phyloP scores from a whole-genome alignment of 345 rosid genomes.

The Toxicodendron radicans region DNA sequence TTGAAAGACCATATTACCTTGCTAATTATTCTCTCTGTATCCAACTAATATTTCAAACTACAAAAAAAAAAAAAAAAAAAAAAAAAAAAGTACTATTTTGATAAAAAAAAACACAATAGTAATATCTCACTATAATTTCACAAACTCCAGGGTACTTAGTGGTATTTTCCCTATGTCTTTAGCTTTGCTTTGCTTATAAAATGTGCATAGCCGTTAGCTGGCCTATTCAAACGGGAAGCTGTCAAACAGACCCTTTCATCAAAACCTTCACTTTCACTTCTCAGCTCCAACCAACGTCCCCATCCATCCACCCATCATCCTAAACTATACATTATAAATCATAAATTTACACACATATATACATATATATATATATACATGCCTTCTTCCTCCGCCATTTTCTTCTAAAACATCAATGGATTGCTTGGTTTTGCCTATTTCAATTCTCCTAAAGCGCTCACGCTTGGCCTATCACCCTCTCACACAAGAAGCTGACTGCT shows the following conservation, averaged over 20 bases:
- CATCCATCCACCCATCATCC: no score
- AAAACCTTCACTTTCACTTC: conserved; percentile 24
- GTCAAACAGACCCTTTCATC: conserved; percentile 14
- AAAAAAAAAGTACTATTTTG: no score
- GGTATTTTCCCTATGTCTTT: background rate
- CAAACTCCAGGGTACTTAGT: no score
- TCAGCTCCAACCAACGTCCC: background rate
- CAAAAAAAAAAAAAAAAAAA: no score
- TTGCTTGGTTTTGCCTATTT: conserved; percentile 68
- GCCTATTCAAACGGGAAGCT: no score
- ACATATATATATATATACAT: background rate
- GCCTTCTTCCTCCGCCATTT: background rate
- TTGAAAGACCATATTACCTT: no score
- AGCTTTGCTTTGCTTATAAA: conserved; percentile 26
- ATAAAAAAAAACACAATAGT: no score
- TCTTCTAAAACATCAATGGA: conserved; percentile 27
- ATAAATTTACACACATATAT: background rate
- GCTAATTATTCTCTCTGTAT: no score
- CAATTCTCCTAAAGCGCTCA: conserved; percentile 41
- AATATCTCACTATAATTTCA: no score
- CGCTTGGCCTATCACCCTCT: conserved; percentile 49
- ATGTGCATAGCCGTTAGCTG: conserved; percentile 34
- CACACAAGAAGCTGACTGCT: conserved; percentile 13
- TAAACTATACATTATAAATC: background rate
- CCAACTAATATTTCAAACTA: no score